Conservation (phyloP, 352 stramenopile genomes). For the Globisporangium splendens region DNA sequence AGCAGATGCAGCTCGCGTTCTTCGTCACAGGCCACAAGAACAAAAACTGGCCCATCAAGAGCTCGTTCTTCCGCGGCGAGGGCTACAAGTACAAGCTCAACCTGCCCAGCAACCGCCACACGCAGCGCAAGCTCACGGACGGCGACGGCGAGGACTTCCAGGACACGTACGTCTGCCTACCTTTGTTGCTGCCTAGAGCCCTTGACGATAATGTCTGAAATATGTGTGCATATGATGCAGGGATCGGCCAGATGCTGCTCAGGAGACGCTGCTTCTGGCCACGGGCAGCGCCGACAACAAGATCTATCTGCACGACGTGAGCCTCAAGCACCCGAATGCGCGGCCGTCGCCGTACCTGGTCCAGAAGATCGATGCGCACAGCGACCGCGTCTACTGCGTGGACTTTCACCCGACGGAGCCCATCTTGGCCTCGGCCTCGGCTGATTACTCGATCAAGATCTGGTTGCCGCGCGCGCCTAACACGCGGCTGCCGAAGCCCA, state of each 20-base stretch:
- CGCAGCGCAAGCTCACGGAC: constrained; percentile 72
- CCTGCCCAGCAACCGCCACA: constrained; percentile 45
- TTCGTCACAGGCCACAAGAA: constrained; percentile 85
- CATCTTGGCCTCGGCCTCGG: constrained; percentile 81
- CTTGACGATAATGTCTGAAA: too few relatives aligned
- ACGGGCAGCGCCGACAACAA: constrained; percentile 85
- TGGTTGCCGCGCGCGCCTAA: constrained; percentile 66
- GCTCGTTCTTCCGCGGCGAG: constrained; percentile 84
- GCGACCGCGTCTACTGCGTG: constrained; percentile 85
- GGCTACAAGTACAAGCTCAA: constrained; percentile 85
- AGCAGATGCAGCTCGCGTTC: constrained; percentile 78
- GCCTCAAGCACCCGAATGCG: constrained; percentile 43
- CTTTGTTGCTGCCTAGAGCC: background rate
- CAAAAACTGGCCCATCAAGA: constrained; percentile 91
- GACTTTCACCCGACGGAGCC: constrained; percentile 86
- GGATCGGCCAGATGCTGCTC: constrained; percentile 39
- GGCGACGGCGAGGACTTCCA: constrained; percentile 71
- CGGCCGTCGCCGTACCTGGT: constrained; percentile 56
- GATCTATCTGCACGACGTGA: constrained; percentile 87
- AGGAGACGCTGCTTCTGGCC: constrained; percentile 75
- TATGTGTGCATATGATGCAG: too few relatives aligned
- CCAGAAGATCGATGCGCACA: constrained; percentile 86
- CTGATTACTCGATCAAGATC: constrained; percentile 85
- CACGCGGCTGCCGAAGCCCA: constrained; percentile 51
- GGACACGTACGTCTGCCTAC: constrained; percentile 25